Percentiles rank a stretch among this genome's conserved stretches.
Conservation (phyloP, 345 rosid species). For the Clarkia xantiana region DNA sequence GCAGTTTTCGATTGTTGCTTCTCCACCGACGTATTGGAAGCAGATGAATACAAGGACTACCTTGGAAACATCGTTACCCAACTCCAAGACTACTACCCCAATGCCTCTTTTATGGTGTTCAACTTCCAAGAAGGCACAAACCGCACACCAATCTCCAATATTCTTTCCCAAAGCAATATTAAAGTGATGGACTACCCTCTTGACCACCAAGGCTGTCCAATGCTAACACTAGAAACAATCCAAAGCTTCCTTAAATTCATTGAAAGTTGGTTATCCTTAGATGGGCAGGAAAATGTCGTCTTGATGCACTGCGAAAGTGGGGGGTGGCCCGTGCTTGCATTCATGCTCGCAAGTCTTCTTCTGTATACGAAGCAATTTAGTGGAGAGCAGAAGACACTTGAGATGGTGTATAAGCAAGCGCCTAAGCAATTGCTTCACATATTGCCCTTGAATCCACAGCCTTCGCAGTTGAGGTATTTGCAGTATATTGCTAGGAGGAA, state of each 20-base stretch:
- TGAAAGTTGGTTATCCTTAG: constrained; percentile 89
- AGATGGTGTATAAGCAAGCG: constrained; percentile 97
- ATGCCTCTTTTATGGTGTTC: constrained; percentile 94
- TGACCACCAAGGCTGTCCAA: constrained; percentile 73
- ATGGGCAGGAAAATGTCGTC: constrained; percentile 86
- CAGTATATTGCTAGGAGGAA: constrained; percentile 93
- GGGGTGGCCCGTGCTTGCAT: constrained; percentile 97
- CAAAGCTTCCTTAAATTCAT: constrained; percentile 84
- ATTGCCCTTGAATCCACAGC: constrained; percentile 72
- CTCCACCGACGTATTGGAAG: constrained; percentile 78
- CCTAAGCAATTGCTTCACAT: constrained; percentile 83
- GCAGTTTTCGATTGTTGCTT: constrained; percentile 98
- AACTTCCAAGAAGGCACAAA: constrained; percentile 93
- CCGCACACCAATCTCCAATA: constrained; percentile 74
- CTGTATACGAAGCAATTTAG: constrained; percentile 69
- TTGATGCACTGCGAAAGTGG: constrained; percentile 95
- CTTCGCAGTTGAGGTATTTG: constrained; percentile 92
- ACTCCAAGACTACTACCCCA: constrained; percentile 86
- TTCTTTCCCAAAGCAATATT: constrained; percentile 84
- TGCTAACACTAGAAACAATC: constrained; percentile 86
- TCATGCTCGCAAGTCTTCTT: constrained; percentile 89
- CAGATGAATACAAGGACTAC: constrained; percentile 85
- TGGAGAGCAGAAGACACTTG: constrained; percentile 96
- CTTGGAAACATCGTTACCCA: constrained; percentile 89
- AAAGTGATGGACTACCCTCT: constrained; percentile 98